Percentiles rank a stretch among this genome's conserved stretches.
Evolutionary conservation across 1,139 yeast genomes (phyloP).

Genomic region (Wickerhamomyces sp.): DNA sequence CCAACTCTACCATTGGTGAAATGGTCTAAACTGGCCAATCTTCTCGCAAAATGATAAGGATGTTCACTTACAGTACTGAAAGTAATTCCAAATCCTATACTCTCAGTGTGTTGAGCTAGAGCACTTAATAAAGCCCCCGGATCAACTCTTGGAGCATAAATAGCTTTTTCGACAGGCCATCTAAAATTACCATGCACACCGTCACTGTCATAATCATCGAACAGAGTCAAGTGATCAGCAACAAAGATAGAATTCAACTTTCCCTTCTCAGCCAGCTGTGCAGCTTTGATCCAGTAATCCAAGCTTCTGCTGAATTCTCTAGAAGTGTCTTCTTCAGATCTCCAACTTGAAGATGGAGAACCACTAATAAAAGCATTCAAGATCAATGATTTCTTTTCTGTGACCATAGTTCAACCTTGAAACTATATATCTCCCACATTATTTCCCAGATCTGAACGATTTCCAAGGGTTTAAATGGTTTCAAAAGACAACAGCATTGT

Average conservation of each 20-base stretch:
- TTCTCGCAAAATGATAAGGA: slow-evolving; percentile 36
- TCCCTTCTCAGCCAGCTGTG: slow-evolving; percentile 36
- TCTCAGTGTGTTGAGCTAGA: slow-evolving; percentile 37
- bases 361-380: slow-evolving; percentile 4
- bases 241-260: slow-evolving; percentile 39
- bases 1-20: slow-evolving; percentile 38
- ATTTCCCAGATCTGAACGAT: not conserved
- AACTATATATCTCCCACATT: slow-evolving; percentile 30
- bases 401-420: slow-evolving; percentile 31
- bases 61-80: slow-evolving; percentile 38
- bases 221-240: slow-evolving; percentile 40
- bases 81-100: slow-evolving; percentile 36
- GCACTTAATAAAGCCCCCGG: slow-evolving; percentile 34
- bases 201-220: slow-evolving; percentile 37
- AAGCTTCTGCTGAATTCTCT: slow-evolving; percentile 26
- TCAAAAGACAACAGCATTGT: no score
- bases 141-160: slow-evolving; percentile 36
- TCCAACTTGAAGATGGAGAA: slow-evolving; percentile 3
- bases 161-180: slow-evolving; percentile 33
- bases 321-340: slow-evolving; percentile 23
- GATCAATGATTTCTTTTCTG: slow-evolving; percentile 2
- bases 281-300: slow-evolving; percentile 38
- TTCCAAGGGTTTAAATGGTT: no score
- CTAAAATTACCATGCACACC: slow-evolving; percentile 29
- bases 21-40: slow-evolving; percentile 38